Conservation (phyloP, 2,329 filamentous ascomycete genomes). For the Fusarium pilosicola region DNA sequence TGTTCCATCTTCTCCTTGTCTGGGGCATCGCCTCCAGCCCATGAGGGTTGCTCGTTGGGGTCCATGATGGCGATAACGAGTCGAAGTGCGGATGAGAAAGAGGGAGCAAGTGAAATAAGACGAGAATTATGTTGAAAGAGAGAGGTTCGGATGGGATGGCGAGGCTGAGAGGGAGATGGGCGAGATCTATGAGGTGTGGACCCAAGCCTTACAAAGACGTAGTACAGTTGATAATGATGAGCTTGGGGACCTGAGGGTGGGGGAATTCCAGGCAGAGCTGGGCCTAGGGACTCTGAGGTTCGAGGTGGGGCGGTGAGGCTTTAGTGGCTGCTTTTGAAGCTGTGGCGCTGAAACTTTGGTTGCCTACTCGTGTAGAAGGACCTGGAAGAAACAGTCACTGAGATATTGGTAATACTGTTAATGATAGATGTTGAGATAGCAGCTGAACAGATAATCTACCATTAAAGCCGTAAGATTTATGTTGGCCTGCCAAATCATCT, state of each 20-base stretch:
- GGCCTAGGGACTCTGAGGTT: neutral
- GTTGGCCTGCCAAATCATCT: neutral
- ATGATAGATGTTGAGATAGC: neutral
- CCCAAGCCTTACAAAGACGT: constrained; percentile 33
- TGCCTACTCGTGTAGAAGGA: constrained; percentile 12
- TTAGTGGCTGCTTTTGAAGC: constrained; percentile 30
- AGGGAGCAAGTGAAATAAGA: neutral
- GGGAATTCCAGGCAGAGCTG: constrained; percentile 21
- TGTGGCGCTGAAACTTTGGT: constrained; percentile 34
- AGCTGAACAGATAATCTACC: neutral
- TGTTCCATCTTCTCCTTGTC: constrained; percentile 69
- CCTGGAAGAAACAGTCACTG: constrained; percentile 20
- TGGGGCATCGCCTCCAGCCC: constrained; percentile 60
- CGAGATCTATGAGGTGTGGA: constrained; percentile 32
- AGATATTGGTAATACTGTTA: neutral
- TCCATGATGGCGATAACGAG: constrained; percentile 52
- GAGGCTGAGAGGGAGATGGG: constrained; percentile 31
- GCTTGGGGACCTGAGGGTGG: constrained; percentile 32
- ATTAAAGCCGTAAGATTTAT: neutral
- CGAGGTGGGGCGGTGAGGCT: constrained; percentile 42
- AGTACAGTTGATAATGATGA: constrained; percentile 20
- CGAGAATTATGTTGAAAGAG: constrained; percentile 3
- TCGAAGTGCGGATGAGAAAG: neutral
- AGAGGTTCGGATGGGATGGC: constrained; percentile 12
- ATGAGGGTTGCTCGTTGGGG: constrained; percentile 55